These are phyloP conservation scores for Leucosporidium scottii DNA, from an alignment of 768 basidiomycete species.

Conservation along the genomic window DNA sequence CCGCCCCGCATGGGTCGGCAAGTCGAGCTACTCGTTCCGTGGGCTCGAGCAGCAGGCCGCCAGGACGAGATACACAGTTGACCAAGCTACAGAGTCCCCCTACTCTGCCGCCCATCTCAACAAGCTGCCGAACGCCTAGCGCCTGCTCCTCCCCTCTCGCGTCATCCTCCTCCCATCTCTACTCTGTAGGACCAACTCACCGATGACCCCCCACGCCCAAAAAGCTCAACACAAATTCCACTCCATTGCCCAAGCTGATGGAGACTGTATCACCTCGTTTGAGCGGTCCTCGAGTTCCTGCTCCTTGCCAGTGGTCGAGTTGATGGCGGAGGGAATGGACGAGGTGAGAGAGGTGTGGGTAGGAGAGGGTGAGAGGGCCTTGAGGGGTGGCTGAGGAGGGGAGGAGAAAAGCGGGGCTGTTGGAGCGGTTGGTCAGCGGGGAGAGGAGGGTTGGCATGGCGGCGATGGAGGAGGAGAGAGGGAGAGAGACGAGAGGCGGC, in stretches of 20 bases:
- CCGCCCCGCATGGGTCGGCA: too few species aligned
- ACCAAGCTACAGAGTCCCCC: background rate
- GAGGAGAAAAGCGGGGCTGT: slow-evolving; percentile 12
- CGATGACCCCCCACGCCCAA: slow-evolving; percentile 20
- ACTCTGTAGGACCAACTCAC: slow-evolving; percentile 1
- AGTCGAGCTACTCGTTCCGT: background rate
- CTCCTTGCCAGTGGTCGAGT: slow-evolving; percentile 10
- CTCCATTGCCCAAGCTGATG: slow-evolving; percentile 23
- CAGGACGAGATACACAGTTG: background rate
- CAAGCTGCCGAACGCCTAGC: too few species aligned
- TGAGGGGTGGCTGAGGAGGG: slow-evolving; percentile 9
- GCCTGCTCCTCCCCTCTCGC: background rate
- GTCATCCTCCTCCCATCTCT: background rate
- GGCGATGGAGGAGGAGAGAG: background rate
- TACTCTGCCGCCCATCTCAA: too few species aligned
- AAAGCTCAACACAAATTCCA: slow-evolving; percentile 27
- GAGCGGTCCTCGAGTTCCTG: background rate
- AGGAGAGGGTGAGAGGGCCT: slow-evolving; percentile 6
- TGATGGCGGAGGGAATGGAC: slow-evolving; percentile 13
- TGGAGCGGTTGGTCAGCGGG: background rate
- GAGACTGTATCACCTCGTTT: slow-evolving; percentile 19
- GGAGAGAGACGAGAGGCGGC: too few species aligned
- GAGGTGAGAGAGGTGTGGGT: slow-evolving; percentile 3
- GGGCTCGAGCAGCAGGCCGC: background rate
- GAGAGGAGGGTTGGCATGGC: background rate